Base-by-base conservation (phyloP, 2,329 filamentous ascomycete genomes). In the Colletotrichum sublineola region DNA sequence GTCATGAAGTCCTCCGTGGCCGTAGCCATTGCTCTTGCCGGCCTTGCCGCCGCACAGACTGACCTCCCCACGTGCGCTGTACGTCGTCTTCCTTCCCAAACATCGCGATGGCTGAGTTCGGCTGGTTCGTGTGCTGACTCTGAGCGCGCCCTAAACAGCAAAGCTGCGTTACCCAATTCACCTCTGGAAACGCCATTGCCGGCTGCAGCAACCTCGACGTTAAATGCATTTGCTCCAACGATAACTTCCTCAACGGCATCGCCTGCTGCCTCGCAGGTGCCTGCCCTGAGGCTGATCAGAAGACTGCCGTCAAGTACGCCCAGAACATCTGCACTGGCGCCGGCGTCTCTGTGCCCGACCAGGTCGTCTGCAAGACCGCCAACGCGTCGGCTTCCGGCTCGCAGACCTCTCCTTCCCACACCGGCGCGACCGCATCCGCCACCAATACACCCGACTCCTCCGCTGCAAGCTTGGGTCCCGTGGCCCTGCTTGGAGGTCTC, bases 151-250 rank as follows among this genome's bases (percentile, higher is more conserved):
- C n/a, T n/a, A 36, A 20, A 40, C 38, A 75, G 74, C 73, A 75
- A 74, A 65, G 71, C 7, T 84, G 81, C 74, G 77, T 83, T 46
- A 75, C 69, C 73, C 65, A 80, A 61, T 81, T 77, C 77, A 81
- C 80, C 36, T 76, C 74, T 33, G 80, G 80, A 55, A 75, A 66
- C 29, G 74, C 75, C 50, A 81, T 85, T 65, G 82, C 78, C 63
- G 82, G 80, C 74, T 85, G 84, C 77, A 76, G 75, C 38, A 72
- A 77, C 56, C 74, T 82, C 76, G 82, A 84, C 78, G 77, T 83
- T 71, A 77, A 74, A 65, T 85, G 84, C 77, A 79, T 85, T 76
- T 85, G 84, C 80, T 77, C 75, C 76, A 84, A 84, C 79, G 60
- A 75, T 58, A 67, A 78, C 55, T 85, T 85, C 80, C 78, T 85